Evolutionary conservation across 305 asterid species (phyloP).

Genomic region (Fraxinus greggii): DNA sequence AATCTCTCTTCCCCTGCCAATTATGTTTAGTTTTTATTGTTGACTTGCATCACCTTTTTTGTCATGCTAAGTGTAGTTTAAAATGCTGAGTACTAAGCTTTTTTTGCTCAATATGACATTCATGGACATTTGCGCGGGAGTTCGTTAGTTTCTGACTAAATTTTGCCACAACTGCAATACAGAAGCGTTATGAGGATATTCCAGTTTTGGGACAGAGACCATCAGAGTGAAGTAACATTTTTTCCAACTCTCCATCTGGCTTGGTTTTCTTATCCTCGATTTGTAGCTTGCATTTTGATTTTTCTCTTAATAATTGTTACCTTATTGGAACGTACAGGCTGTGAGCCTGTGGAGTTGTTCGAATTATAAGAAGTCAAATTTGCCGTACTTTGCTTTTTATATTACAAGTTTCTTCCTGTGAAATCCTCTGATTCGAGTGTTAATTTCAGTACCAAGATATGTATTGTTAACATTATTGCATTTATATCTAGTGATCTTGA

Average conservation of each 20-base stretch:
- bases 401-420: background rate
- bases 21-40: background rate
- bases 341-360: background rate
- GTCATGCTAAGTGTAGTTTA: background rate
- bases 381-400: background rate
- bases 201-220: conserved; percentile 32
- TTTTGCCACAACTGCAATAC: background rate
- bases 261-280: background rate
- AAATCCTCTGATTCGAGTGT: conserved; percentile 20
- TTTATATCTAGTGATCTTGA: background rate
- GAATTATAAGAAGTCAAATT: background rate
- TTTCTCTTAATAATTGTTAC: background rate
- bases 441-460: conserved; percentile 8
- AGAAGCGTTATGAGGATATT: conserved; percentile 33
- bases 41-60: background rate
- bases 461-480: conserved; percentile 6
- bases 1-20: background rate
- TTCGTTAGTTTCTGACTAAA: background rate
- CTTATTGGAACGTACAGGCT: background rate
- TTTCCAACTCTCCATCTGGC: background rate
- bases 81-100: background rate
- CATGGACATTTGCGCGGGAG: background rate
- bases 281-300: background rate
- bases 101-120: background rate
- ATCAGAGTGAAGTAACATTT: conserved; percentile 7